phyloP scores from a whole-genome alignment of 2,329 filamentous ascomycete species.

The Diplodia mutila region DNA sequence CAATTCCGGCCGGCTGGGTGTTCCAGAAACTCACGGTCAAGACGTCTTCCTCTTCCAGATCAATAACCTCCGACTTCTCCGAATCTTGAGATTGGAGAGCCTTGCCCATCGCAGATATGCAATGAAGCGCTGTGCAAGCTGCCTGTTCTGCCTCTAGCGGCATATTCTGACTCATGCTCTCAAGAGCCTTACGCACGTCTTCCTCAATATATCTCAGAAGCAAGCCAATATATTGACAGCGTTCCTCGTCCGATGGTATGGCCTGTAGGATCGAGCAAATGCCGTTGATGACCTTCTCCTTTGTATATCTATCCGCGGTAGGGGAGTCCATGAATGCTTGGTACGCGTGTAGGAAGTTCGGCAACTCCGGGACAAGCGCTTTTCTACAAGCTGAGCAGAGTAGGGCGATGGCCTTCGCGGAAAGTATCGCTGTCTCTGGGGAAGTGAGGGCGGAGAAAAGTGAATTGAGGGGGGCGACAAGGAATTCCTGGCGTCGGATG shows the following conservation, averaged over 20 bases:
- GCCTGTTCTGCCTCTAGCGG: conserved; percentile 47
- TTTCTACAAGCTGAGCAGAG: conserved; percentile 76
- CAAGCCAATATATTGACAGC: conserved; percentile 58
- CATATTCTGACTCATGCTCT: conserved; percentile 27
- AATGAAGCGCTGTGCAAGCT: conserved; percentile 63
- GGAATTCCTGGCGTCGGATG: conserved; percentile 66
- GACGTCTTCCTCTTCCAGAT: conserved; percentile 63
- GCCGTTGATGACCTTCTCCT: conserved; percentile 73
- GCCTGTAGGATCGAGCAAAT: conserved; percentile 78
- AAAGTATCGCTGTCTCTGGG: conserved; percentile 64
- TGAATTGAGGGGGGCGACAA: conserved; percentile 73
- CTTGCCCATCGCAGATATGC: conserved; percentile 70
- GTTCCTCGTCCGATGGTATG: conserved; percentile 60
- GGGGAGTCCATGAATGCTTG: conserved; percentile 61
- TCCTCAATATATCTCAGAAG: conserved; percentile 65
- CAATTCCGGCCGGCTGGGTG: conserved; percentile 51
- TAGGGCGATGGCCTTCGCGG: conserved; percentile 73
- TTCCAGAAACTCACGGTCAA: conserved; percentile 53
- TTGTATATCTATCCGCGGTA: conserved; percentile 69
- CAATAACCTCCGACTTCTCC: conserved; percentile 53
- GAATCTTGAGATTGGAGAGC: conserved; percentile 72
- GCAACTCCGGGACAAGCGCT: conserved; percentile 68
- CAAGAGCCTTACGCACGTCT: conserved; percentile 32
- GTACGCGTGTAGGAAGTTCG: conserved; percentile 73
- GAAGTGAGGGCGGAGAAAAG: conserved; percentile 72